A percentile compares a stretch with the other conserved stretches of the same genome.
phyloP scores from a whole-genome alignment of 2,329 filamentous ascomycete species.

The Penicillium palitans region DNA sequence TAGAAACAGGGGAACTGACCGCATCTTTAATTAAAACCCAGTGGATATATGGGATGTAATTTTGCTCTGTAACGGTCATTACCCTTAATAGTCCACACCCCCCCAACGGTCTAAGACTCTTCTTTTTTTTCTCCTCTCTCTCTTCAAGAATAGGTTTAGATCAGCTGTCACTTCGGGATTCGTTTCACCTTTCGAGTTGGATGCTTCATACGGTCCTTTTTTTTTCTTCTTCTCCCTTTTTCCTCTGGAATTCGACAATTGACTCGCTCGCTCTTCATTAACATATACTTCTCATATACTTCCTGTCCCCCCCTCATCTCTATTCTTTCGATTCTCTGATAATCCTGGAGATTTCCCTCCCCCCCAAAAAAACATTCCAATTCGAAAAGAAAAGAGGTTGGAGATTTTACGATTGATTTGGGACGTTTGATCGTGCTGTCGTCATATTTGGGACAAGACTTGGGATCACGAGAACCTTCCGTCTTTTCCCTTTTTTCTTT shows the following conservation, averaged over 20 bases:
- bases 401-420: not conserved
- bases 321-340: not conserved
- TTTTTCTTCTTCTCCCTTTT: not conserved
- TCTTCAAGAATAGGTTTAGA: conserved; percentile 3
- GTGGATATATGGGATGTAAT: not conserved
- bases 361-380: not conserved
- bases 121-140: not conserved
- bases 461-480: conserved; percentile 8
- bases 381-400: not conserved
- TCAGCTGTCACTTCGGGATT: conserved; percentile 12
- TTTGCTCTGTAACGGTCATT: not conserved
- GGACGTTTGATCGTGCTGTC: conserved; percentile 3
- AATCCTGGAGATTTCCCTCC: not conserved
- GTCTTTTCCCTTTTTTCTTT: not conserved
- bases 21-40: conserved; percentile 23
- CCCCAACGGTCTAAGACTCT: conserved; percentile 11
- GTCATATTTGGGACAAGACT: not conserved
- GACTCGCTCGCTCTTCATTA: not conserved
- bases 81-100: not conserved
- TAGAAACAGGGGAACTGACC: conserved; percentile 15
- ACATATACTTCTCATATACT: not conserved
- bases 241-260: not conserved
- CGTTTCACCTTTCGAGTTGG: conserved; percentile 8
- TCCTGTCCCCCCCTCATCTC: not conserved
- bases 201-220: conserved; percentile 1